Evolutionary conservation across 179 eudicot genomes (phyloP).

Genomic region (Patellifolia procumbens): DNA sequence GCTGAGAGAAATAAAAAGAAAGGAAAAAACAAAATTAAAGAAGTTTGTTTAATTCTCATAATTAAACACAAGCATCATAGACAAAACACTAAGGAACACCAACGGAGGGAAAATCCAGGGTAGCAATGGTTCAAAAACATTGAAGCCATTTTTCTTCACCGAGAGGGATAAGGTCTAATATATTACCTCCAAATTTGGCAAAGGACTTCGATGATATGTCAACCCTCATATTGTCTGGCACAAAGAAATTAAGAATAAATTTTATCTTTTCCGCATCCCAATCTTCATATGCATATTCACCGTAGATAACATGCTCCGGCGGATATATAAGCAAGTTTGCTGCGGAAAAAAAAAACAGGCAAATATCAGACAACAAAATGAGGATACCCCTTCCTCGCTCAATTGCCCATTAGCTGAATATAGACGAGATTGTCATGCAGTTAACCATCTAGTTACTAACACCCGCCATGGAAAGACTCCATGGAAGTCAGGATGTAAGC

Average conservation of each 20-base stretch:
- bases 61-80: not conserved
- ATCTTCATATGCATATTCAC: slow-evolving; percentile 75
- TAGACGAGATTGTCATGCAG: not conserved
- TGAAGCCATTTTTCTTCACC: not conserved
- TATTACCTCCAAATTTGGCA: slow-evolving; percentile 57
- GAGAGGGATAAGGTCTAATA: not conserved
- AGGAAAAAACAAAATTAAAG: slow-evolving; percentile 1
- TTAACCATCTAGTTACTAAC: not conserved
- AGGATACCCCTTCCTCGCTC: not conserved
- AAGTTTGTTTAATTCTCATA: slow-evolving; percentile 1
- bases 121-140: not conserved
- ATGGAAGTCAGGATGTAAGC: not conserved
- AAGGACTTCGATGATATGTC: slow-evolving; percentile 69
- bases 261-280: slow-evolving; percentile 78
- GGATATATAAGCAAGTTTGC: slow-evolving; percentile 78
- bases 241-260: slow-evolving; percentile 57
- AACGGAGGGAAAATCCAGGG: not conserved
- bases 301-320: slow-evolving; percentile 88
- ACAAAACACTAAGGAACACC: not conserved
- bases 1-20: not conserved
- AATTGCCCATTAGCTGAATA: not conserved
- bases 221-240: slow-evolving; percentile 86
- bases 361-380: not conserved
- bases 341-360: slow-evolving; percentile 34
- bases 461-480: not conserved